phyloP scores from a whole-genome alignment of 768 basidiomycete genomes.

The Hemileccinum rubropunctum region DNA sequence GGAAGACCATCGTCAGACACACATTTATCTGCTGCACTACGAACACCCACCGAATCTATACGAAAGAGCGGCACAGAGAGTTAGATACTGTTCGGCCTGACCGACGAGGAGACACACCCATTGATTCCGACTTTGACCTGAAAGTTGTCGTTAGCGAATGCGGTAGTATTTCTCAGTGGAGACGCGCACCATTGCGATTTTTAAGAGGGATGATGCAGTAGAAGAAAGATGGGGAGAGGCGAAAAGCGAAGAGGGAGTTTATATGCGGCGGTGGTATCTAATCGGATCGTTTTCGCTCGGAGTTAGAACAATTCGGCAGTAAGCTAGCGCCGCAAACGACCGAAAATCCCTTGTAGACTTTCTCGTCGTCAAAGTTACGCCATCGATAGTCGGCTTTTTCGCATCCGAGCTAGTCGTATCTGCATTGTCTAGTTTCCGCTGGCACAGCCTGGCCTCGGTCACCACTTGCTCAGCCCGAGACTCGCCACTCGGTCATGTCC shows the following conservation, averaged over 20 bases:
- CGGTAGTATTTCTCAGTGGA: not conserved
- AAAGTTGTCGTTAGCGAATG: conserved; percentile 3
- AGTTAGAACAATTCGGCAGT: conserved; percentile 16
- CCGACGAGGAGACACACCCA: conserved; percentile 56
- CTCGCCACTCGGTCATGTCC: too few relatives aligned
- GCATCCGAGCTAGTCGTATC: too few relatives aligned
- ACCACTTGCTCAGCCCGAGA: too few relatives aligned
- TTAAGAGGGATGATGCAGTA: conserved; percentile 5
- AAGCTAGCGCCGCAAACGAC: too few relatives aligned
- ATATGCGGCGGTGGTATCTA: conserved; percentile 24
- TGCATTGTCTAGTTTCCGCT: too few relatives aligned
- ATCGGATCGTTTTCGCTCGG: conserved; percentile 26
- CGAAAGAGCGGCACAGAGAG: conserved; percentile 3
- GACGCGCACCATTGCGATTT: conserved; percentile 26
- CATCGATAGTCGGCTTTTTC: too few relatives aligned
- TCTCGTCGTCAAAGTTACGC: too few relatives aligned
- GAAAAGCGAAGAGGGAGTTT: conserved; percentile 14
- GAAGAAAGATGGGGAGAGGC: conserved; percentile 4
- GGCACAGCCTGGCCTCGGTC: too few relatives aligned
- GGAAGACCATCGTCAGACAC: conserved; percentile 20
- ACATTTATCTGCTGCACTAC: not conserved
- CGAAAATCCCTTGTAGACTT: too few relatives aligned
- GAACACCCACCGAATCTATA: conserved; percentile 65
- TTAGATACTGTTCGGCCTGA: conserved; percentile 12
- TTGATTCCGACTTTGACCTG: conserved; percentile 93